These are phyloP conservation scores for Apophysomyces trapeziformis DNA, from an alignment of 371 early-diverging fungal genomes.

Conservation along the genomic window DNA sequence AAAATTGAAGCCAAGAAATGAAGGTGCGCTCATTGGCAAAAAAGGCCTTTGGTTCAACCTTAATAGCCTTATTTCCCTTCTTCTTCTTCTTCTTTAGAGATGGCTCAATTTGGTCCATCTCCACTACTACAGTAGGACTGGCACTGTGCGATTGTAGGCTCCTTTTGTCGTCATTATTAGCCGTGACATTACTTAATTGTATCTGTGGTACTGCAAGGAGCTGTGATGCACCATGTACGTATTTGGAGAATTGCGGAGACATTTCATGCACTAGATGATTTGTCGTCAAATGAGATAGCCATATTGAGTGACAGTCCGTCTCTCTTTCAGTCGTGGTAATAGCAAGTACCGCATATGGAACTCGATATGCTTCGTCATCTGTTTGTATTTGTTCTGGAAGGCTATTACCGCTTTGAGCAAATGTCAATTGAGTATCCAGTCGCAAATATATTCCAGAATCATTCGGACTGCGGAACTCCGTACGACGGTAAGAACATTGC, in stretches of 20 bases:
- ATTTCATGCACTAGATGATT: constrained; percentile 92
- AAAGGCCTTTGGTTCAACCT: constrained; percentile 97
- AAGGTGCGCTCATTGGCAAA: constrained; percentile 99
- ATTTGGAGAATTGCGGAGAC: constrained; percentile 96
- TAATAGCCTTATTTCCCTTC: constrained; percentile 45
- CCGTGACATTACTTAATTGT: not conserved
- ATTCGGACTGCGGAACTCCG: constrained; percentile 95
- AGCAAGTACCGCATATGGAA: constrained; percentile 37
- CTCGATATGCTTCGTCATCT: constrained; percentile 26
- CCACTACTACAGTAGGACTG: constrained; percentile 10
- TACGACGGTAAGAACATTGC: constrained; percentile 92
- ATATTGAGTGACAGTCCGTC: constrained; percentile 87
- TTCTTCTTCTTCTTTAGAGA: constrained; percentile 14
- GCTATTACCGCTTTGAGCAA: constrained; percentile 86
- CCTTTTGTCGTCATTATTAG: constrained; percentile 4
- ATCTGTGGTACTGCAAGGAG: constrained; percentile 25
- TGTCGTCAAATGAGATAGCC: constrained; percentile 89
- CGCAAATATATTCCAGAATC: constrained; percentile 89
- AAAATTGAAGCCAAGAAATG: constrained; percentile 84
- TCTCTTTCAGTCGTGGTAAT: constrained; percentile 76
- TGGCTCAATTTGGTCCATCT: constrained; percentile 16
- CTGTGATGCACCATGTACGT: constrained; percentile 85
- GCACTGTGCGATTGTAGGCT: not conserved
- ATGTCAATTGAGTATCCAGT: constrained; percentile 93
- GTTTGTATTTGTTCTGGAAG: constrained; percentile 87